Evolutionary conservation across 2,329 filamentous ascomycete genomes (phyloP).

Genomic region (Talaromyces piceae): DNA sequence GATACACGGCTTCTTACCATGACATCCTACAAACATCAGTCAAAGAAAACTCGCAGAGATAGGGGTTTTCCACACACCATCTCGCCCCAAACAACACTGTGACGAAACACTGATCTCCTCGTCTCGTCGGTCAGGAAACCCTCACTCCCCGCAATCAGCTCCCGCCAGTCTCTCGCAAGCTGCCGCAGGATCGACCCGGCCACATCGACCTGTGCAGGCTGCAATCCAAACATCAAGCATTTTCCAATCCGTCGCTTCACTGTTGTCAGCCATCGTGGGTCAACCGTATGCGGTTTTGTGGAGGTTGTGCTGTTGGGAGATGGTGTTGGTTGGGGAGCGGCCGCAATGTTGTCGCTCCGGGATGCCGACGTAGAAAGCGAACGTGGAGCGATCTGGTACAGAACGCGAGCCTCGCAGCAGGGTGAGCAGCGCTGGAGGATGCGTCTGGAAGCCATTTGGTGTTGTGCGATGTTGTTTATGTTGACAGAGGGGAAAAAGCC

Average conservation of each 20-base stretch:
- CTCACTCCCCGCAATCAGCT: constrained; percentile 64
- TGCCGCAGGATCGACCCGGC: constrained; percentile 54
- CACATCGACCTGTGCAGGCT: constrained; percentile 48
- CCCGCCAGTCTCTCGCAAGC: constrained; percentile 61
- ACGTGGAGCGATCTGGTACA: background rate
- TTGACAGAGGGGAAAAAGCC: background rate
- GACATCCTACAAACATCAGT: constrained; percentile 28
- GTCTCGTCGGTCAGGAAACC: constrained; percentile 62
- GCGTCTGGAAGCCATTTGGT: background rate
- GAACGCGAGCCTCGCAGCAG: background rate
- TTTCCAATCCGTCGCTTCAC: constrained; percentile 61
- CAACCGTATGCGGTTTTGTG: constrained; percentile 18
- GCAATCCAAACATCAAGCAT: constrained; percentile 67
- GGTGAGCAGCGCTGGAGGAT: background rate
- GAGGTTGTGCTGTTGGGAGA: background rate
- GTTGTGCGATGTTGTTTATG: background rate
- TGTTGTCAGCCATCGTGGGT: constrained; percentile 62
- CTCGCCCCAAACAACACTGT: constrained; percentile 75
- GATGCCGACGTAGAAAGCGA: background rate
- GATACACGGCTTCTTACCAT: constrained; percentile 34
- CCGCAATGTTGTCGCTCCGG: background rate
- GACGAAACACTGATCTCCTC: constrained; percentile 55
- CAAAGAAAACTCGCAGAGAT: background rate
- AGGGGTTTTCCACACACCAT: constrained; percentile 50
- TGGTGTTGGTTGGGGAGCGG: background rate